These are phyloP conservation scores for Vanilla planifolia DNA, from an alignment of 106 monocot genomes.

Conservation along the genomic window DNA sequence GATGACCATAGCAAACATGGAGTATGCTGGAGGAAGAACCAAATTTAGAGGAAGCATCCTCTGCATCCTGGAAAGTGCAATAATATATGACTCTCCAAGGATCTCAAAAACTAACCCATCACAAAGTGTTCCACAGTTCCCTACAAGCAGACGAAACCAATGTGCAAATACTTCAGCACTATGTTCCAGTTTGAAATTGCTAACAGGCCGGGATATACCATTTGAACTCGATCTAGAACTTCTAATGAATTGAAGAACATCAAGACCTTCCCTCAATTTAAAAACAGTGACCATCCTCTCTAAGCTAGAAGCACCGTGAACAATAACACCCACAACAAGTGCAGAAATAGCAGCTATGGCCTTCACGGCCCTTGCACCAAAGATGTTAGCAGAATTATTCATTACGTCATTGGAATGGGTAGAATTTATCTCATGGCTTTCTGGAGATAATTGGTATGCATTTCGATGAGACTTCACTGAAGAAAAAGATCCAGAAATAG, in stretches of 20 bases:
- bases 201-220: constrained; percentile 66
- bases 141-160: constrained; percentile 86
- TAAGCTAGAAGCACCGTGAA: constrained; percentile 69
- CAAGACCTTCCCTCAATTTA: constrained; percentile 85
- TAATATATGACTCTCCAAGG: constrained; percentile 64
- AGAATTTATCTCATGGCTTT: constrained; percentile 47
- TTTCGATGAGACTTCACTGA: constrained; percentile 54
- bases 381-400: constrained; percentile 46
- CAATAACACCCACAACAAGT: constrained; percentile 72
- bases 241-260: constrained; percentile 67
- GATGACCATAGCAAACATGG: constrained; percentile 81
- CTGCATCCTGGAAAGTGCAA: constrained; percentile 85
- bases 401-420: constrained; percentile 55
- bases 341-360: constrained; percentile 86
- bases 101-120: constrained; percentile 85
- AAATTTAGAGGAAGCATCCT: constrained; percentile 64
- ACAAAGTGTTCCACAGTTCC: constrained; percentile 70
- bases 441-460: constrained; percentile 74
- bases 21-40: constrained; percentile 76
- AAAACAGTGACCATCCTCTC: constrained; percentile 80
- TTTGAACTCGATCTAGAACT: constrained; percentile 67
- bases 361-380: constrained; percentile 50
- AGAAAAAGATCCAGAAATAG: constrained; percentile 47
- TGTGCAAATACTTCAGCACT: constrained; percentile 69
- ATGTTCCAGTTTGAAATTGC: constrained; percentile 46